phyloP scores from a whole-genome alignment of 345 rosid species.

The Pugionium cornutum region DNA sequence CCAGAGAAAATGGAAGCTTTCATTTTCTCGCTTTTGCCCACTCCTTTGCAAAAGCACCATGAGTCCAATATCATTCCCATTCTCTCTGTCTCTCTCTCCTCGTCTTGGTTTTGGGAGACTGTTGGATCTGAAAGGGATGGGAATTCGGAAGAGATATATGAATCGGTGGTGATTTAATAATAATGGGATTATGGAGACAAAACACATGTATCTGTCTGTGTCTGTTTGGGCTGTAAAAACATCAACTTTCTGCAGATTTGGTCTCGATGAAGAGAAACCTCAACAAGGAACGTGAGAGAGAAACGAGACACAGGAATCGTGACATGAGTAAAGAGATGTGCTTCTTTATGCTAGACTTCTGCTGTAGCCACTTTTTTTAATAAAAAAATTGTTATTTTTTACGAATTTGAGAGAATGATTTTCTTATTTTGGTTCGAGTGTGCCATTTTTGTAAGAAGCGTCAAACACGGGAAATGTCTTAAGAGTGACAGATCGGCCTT shows the following conservation, averaged over 20 bases:
- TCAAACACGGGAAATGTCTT: too few species aligned
- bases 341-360: constrained; percentile 45
- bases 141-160: constrained; percentile 31
- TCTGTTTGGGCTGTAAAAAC: constrained; percentile 32
- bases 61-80: constrained; percentile 80
- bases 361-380: background rate
- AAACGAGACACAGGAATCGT: constrained; percentile 50
- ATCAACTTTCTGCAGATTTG: constrained; percentile 31
- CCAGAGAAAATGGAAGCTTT: constrained; percentile 70
- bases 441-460: too few species aligned
- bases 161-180: constrained; percentile 20
- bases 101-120: background rate
- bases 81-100: background rate
- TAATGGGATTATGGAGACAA: constrained; percentile 38
- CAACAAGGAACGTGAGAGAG: constrained; percentile 28
- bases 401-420: too few species aligned
- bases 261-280: constrained; percentile 33
- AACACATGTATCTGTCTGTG: constrained; percentile 34
- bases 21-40: constrained; percentile 82
- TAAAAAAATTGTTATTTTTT: background rate
- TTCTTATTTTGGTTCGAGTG: too few species aligned
- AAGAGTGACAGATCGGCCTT: too few species aligned
- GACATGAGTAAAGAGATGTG: constrained; percentile 48
- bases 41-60: constrained; percentile 93
- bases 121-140: constrained; percentile 48